A percentile compares a stretch with the other conserved stretches of the same genome.
Evolutionary conservation across 768 basidiomycete genomes (phyloP).

Genomic region (Arthromyces matolae): DNA sequence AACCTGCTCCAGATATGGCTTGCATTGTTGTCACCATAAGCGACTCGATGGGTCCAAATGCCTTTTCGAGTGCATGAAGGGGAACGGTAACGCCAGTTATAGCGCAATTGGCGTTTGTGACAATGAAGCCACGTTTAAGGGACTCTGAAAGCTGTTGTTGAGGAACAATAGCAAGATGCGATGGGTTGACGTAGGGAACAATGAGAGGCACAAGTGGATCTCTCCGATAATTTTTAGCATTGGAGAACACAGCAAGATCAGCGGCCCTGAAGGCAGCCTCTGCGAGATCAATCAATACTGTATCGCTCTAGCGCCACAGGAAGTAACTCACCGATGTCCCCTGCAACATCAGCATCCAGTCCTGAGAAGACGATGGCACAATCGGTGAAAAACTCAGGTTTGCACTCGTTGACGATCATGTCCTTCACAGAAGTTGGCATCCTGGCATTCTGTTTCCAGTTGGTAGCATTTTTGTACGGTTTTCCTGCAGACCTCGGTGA

Average conservation of each 20-base stretch:
- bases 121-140: conserved; percentile 84
- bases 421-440: conserved; percentile 64
- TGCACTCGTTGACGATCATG: conserved; percentile 73
- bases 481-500: conserved; percentile 86
- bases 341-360: conserved; percentile 92
- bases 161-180: conserved; percentile 77
- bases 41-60: conserved; percentile 92
- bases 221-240: conserved; percentile 93
- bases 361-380: conserved; percentile 93
- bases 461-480: conserved; percentile 63
- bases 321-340: conserved; percentile 77
- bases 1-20: conserved; percentile 97
- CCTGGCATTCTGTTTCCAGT: conserved; percentile 84
- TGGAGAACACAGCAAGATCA: conserved; percentile 91
- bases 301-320: not conserved
- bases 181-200: conserved; percentile 92
- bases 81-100: conserved; percentile 92
- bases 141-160: conserved; percentile 73
- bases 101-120: conserved; percentile 98
- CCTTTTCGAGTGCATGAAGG: conserved; percentile 82
- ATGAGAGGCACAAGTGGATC: conserved; percentile 92
- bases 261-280: conserved; percentile 84
- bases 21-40: conserved; percentile 95
- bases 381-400: conserved; percentile 68
- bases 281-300: conserved; percentile 27